Base-by-base conservation (phyloP, 345 rosid genomes). In the Sisymbrium irio region DNA sequence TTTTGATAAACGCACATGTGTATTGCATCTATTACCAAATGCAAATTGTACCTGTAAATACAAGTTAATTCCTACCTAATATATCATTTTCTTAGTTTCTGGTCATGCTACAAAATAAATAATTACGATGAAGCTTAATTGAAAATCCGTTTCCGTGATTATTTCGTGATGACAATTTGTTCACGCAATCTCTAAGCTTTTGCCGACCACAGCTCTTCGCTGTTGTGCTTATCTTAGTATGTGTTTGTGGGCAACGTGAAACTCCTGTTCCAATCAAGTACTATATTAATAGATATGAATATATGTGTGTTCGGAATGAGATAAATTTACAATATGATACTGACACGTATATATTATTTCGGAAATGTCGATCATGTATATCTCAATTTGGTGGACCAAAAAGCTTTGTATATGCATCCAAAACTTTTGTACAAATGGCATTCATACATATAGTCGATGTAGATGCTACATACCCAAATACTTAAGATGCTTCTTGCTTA, bases 171-270 rank as follows among this genome's bases (percentile, higher is more conserved):
- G 62, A 20, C 62, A 60, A 50, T 41, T 60, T 32, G 63, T 50
- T 75, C 78, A 75, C 78, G 74, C 56, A 75, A 75, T 60, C 78
- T 75, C 62, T 41, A 60, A 60, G 54, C 28, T n/a, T 49, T 67
- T 59, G 62, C 62, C 62, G 62, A 75, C 78, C 73, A 60, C 46
- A 59, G 13, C 62, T 50, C 45, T 61, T n/a, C 30, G 19, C 67
- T 49, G 46, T 39, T 67, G 62, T 49, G 61, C 56, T 67, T 67
- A 5, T 59, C 68, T 9, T 67, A 36, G 67, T 37, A 37, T 60
- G 67, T 58, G 47, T 58, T 37, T 60, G 53, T 58, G 25, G 17
- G 17, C 36, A 67, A 67, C 67, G 63, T 49, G 46, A 74, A 74
- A 58, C 62, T 67, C 46, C 12, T 67, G 73, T 67, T 58, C 65